phyloP scores from a whole-genome alignment of 2,329 filamentous ascomycete genomes.

The Aphanocladium album region DNA sequence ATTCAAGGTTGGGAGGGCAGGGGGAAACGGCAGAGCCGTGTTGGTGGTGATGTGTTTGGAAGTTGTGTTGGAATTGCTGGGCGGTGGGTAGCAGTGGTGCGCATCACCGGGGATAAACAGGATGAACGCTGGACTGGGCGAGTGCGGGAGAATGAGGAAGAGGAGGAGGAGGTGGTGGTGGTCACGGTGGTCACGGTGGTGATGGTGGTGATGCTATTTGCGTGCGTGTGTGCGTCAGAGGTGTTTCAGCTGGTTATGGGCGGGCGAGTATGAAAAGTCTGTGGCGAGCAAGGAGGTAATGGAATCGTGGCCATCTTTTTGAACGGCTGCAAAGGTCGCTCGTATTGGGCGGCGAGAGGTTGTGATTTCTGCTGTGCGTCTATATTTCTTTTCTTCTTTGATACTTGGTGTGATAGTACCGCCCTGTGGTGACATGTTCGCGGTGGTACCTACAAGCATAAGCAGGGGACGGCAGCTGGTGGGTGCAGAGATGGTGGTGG shows the following conservation, averaged over 20 bases:
- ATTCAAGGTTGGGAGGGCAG: neutral
- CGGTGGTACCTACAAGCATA: neutral
- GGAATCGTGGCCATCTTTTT: too few species aligned
- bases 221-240: slow-evolving; percentile 4
- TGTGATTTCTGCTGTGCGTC: neutral
- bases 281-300: neutral
- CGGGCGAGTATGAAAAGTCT: neutral
- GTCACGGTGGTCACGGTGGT: neutral
- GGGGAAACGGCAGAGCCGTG: too few species aligned
- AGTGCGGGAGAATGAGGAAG: too few species aligned
- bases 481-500: too few species aligned
- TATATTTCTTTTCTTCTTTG: neutral
- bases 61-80: neutral
- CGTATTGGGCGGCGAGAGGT: neutral
- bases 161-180: too few species aligned
- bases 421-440: neutral
- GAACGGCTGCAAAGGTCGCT: neutral
- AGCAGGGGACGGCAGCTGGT: too few species aligned
- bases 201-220: neutral
- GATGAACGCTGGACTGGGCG: neutral
- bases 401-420: neutral
- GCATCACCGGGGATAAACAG: neutral
- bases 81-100: neutral
- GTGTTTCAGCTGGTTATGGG: slow-evolving; percentile 3
- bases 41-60: neutral